These are phyloP conservation scores for Cytospora piceicola DNA, from an alignment of 2,329 filamentous ascomycete species.

Conservation along the genomic window DNA sequence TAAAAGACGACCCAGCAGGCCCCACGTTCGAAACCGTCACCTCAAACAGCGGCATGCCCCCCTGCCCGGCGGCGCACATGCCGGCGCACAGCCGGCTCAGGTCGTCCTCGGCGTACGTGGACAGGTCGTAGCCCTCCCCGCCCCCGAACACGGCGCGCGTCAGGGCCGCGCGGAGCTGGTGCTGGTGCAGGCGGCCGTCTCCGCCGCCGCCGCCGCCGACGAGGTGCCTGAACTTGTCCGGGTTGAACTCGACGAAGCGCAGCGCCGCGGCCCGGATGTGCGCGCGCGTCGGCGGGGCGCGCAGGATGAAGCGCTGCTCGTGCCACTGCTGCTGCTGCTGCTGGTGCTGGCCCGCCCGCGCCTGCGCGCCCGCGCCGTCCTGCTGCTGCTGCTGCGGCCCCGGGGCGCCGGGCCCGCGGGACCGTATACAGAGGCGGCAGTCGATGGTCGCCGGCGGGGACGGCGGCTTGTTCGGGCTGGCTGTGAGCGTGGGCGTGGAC, in stretches of 20 bases:
- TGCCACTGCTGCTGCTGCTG: not conserved
- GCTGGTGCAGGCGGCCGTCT: not conserved
- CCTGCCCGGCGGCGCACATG: conserved; percentile 5
- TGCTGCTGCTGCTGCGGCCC: no score
- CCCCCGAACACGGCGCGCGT: conserved; percentile 19
- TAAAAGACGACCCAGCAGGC: conserved; percentile 13
- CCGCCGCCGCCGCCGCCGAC: not conserved
- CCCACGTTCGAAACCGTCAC: conserved; percentile 12
- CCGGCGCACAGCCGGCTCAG: conserved; percentile 22
- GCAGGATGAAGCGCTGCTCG: conserved; percentile 23
- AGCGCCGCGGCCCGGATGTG: conserved; percentile 25
- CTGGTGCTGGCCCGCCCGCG: not conserved
- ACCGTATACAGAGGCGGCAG: conserved; percentile 24
- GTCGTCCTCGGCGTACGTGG: conserved; percentile 23
- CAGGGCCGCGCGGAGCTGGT: conserved; percentile 10
- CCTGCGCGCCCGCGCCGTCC: not conserved
- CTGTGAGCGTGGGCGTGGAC: conserved; percentile 11
- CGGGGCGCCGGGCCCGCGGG: conserved; percentile 11
- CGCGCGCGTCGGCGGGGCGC: conserved; percentile 20
- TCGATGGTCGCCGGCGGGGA: conserved; percentile 12
- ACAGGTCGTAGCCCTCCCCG: conserved; percentile 27
- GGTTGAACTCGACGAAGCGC: conserved; percentile 15
- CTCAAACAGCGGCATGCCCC: conserved; percentile 24
- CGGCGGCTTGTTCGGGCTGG: conserved; percentile 5
- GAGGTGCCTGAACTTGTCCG: conserved; percentile 14